Conservation (phyloP, 2,329 filamentous ascomycete genomes). For the Phialophora tarda region DNA sequence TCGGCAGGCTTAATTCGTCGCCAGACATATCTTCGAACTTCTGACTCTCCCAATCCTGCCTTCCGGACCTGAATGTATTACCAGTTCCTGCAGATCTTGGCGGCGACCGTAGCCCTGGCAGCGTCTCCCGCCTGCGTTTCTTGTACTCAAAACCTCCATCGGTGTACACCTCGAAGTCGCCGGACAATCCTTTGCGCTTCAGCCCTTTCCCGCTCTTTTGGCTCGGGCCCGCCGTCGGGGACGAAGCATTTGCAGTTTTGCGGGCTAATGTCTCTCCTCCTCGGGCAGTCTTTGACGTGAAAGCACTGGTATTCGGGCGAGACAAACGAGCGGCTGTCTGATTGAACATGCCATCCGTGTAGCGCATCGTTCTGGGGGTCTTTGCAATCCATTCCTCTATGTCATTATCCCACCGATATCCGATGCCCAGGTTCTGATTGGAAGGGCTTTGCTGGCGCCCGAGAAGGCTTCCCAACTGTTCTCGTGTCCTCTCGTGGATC, state of each 20-base stretch:
- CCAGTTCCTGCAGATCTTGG: neutral
- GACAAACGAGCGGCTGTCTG: neutral
- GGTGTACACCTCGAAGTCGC: slow-evolving; percentile 12
- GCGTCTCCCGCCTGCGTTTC: slow-evolving; percentile 15
- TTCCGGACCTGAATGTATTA: neutral
- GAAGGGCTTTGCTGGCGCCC: slow-evolving; percentile 7
- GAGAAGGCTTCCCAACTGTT: slow-evolving; percentile 21
- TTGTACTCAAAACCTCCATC: slow-evolving; percentile 27
- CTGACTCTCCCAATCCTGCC: neutral
- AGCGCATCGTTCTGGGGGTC: slow-evolving; percentile 47
- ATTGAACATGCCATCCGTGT: neutral
- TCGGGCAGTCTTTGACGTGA: neutral
- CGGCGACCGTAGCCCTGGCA: neutral
- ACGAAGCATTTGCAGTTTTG: neutral
- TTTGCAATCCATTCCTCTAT: slow-evolving; percentile 63
- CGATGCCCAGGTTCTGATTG: slow-evolving; percentile 34
- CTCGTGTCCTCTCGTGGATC: slow-evolving; percentile 40
- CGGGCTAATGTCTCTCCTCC: neutral
- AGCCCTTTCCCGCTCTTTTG: slow-evolving; percentile 35
- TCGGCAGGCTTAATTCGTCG: slow-evolving; percentile 30
- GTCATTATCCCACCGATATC: slow-evolving; percentile 61
- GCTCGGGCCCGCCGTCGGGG: neutral
- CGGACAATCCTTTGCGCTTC: slow-evolving; percentile 10
- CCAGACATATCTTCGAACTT: slow-evolving; percentile 21
- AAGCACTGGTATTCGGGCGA: neutral